phyloP scores from a whole-genome alignment of 2,329 filamentous ascomycete species.

The Ilyonectria mors-panacis region DNA sequence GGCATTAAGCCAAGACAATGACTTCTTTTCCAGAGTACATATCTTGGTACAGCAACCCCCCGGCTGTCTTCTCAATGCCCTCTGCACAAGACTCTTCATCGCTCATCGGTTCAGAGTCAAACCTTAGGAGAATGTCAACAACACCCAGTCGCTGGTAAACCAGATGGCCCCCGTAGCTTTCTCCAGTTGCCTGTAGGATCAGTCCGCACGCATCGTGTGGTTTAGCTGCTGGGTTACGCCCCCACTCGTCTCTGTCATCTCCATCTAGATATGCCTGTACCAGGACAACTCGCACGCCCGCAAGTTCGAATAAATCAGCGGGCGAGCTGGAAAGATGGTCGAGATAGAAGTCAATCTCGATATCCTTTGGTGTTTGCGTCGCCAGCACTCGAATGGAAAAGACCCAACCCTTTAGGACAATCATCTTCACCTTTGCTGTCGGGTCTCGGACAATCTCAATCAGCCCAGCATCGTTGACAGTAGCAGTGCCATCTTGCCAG shows the following conservation, averaged over 20 bases:
- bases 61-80: not conserved
- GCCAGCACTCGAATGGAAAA: not conserved
- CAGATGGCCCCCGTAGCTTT: not conserved
- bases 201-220: constrained; percentile 5
- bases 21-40: not conserved
- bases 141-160: not conserved
- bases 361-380: not conserved
- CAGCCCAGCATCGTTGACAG: not conserved
- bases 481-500: constrained; percentile 8
- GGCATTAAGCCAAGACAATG: not conserved
- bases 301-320: not conserved
- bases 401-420: not conserved
- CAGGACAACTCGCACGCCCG: not conserved
- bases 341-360: not conserved
- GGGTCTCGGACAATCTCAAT: constrained; percentile 1
- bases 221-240: not conserved
- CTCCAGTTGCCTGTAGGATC: not conserved
- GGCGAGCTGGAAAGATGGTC: not conserved
- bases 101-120: not conserved
- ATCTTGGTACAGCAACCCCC: not conserved
- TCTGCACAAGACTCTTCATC: not conserved
- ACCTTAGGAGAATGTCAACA: not conserved
- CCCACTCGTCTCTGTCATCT: not conserved
- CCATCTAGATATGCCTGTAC: constrained; percentile 6
- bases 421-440: not conserved